These are phyloP conservation scores for Nyctanthes arbortristis DNA, from an alignment of 257 asterid genomes.

Conservation along the genomic window DNA sequence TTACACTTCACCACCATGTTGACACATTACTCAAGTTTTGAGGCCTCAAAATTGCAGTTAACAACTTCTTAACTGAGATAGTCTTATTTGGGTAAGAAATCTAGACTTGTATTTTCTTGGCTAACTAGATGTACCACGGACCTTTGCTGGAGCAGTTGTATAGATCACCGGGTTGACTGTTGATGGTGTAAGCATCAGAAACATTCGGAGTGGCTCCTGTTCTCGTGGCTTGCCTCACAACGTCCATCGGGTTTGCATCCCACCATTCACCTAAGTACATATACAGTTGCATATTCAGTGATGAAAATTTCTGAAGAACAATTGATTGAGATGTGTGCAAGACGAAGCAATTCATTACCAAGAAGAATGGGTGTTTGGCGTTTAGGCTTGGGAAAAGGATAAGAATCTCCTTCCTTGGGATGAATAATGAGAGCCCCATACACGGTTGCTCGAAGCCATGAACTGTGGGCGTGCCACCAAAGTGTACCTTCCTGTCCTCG, in stretches of 20 bases:
- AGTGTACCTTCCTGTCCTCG: constrained; percentile 17
- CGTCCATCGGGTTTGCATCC: constrained; percentile 10
- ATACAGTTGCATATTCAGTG: neutral
- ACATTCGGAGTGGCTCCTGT: constrained; percentile 9
- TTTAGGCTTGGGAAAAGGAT: constrained; percentile 18
- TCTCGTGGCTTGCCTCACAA: constrained; percentile 10
- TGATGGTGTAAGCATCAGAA: constrained; percentile 11
- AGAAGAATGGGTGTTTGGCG: constrained; percentile 10
- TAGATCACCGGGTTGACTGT: constrained; percentile 17
- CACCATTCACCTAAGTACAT: constrained; percentile 12
- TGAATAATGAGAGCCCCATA: constrained; percentile 15
- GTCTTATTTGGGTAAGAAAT: too few species aligned
- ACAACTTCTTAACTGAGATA: too few species aligned
- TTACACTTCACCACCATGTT: too few species aligned
- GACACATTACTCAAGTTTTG: too few species aligned
- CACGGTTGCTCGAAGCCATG: constrained; percentile 14
- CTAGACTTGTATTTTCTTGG: too few species aligned
- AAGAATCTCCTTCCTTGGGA: constrained; percentile 9
- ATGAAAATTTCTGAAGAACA: neutral
- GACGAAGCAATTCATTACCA: neutral
- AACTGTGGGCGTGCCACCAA: constrained; percentile 14
- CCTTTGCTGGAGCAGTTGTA: constrained; percentile 11
- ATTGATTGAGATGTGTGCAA: neutral
- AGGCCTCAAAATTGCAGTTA: too few species aligned
- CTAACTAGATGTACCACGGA: neutral